Conservation (phyloP, 176 grass and related monocot genomes). For the Musa itinerans region DNA sequence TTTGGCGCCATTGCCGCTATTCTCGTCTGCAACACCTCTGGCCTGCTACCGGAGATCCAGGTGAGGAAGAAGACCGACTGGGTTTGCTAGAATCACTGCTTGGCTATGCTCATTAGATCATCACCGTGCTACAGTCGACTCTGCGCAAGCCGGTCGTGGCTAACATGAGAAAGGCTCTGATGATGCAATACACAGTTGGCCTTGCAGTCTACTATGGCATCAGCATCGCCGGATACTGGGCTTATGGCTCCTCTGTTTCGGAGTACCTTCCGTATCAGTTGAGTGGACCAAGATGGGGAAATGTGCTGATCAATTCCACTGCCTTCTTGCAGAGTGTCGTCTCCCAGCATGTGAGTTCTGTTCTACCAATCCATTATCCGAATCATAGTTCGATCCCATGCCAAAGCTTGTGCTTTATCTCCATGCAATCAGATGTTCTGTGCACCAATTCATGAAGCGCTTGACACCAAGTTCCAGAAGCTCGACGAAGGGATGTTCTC, state of each 20-base stretch:
- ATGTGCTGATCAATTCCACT: conserved; percentile 61
- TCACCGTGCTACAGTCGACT: conserved; percentile 36
- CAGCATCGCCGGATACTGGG: conserved; percentile 85
- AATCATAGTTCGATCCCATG: neutral
- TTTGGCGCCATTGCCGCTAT: conserved; percentile 65
- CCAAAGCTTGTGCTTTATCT: neutral
- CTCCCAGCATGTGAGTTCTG: conserved; percentile 53
- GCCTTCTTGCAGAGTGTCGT: conserved; percentile 74
- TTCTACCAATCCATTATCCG: neutral
- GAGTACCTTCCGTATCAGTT: conserved; percentile 69
- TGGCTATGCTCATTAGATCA: neutral
- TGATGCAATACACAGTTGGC: conserved; percentile 60
- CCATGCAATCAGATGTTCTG: conserved; percentile 45
- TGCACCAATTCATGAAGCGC: conserved; percentile 71
- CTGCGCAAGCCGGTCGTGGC: conserved; percentile 43
- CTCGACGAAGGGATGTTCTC: conserved; percentile 74
- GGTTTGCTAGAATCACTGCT: neutral
- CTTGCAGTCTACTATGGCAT: conserved; percentile 48
- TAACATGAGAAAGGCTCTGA: conserved; percentile 58
- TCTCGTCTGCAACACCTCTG: conserved; percentile 87
- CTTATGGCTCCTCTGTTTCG: conserved; percentile 61
- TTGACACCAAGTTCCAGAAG: conserved; percentile 66
- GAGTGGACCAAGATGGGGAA: conserved; percentile 52
- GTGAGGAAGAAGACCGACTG: neutral
- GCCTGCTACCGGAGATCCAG: conserved; percentile 82